Conservation (phyloP, 371 early-diverging fungal species). For the Saksenaea vasiformis region DNA sequence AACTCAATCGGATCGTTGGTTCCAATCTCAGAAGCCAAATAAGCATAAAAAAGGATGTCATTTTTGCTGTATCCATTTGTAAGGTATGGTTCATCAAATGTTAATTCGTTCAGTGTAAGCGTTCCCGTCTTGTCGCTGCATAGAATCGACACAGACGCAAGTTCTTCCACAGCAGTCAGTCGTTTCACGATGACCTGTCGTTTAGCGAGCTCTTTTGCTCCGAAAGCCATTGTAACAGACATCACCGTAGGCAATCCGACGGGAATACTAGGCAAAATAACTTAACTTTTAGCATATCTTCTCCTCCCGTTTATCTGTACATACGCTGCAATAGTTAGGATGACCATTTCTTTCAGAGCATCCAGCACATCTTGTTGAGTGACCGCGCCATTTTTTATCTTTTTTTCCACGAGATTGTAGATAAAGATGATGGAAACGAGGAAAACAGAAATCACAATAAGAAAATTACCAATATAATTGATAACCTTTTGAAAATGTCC, state of each 20-base stretch:
- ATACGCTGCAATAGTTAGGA: constrained; percentile 92
- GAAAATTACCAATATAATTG: constrained; percentile 91
- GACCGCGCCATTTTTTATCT: constrained; percentile 35
- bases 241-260: constrained; percentile 96
- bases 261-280: constrained; percentile 74
- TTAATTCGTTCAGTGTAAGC: constrained; percentile 89
- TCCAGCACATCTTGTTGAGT: constrained; percentile 53
- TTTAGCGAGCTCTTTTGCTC: constrained; percentile 89
- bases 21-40: constrained; percentile 88
- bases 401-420: constrained; percentile 62
- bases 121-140: constrained; percentile 99
- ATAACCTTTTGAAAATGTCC: constrained; percentile 94
- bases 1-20: constrained; percentile 92
- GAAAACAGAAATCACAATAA: constrained; percentile 78
- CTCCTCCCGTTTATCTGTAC: constrained; percentile 2
- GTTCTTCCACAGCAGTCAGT: constrained; percentile 92
- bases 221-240: constrained; percentile 96
- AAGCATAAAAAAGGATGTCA: constrained; percentile 84
- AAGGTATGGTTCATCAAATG: constrained; percentile 88
- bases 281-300: too few relatives aligned
- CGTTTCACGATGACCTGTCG: constrained; percentile 96
- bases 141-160: constrained; percentile 92
- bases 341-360: constrained; percentile 80
- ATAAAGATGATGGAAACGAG: constrained; percentile 85
- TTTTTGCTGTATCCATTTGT: constrained; percentile 69